Conservation (phyloP, 2,329 filamentous ascomycete species). For the Davidsoniella eucalypti region DNA sequence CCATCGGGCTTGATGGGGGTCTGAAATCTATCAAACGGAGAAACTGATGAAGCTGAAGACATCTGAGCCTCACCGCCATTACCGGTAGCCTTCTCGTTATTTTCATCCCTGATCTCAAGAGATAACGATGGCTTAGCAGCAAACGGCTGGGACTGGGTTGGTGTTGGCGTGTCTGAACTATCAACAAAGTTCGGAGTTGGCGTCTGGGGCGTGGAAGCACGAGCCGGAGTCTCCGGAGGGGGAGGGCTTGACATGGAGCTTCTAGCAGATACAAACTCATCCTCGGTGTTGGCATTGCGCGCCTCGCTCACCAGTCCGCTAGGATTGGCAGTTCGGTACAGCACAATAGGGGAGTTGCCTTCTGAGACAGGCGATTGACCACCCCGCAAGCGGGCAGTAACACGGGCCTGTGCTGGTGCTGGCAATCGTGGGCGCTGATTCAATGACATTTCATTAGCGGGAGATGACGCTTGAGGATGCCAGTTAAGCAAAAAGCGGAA, state of each 20-base stretch:
- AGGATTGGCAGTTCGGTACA: conserved; percentile 28
- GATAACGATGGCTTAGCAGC: background rate
- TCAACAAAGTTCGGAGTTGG: background rate
- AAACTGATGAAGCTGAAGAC: background rate
- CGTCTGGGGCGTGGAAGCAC: background rate
- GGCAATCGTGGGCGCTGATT: conserved; percentile 49
- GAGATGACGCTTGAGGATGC: conserved; percentile 23
- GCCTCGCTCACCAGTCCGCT: conserved; percentile 33
- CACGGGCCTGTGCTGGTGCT: conserved; percentile 47
- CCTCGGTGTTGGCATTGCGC: conserved; percentile 29
- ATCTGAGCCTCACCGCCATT: background rate
- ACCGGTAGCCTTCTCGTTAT: background rate
- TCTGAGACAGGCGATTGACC: conserved; percentile 23
- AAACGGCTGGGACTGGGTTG: background rate
- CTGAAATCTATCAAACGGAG: background rate
- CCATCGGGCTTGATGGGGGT: conserved; percentile 26
- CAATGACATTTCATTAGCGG: conserved; percentile 35
- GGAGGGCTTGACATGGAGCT: conserved; percentile 11
- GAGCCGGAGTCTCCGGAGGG: background rate
- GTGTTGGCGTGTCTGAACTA: conserved; percentile 1
- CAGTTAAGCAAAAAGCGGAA: conserved; percentile 64
- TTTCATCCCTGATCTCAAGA: background rate
- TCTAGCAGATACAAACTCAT: conserved; percentile 15
- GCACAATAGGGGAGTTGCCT: conserved; percentile 24
- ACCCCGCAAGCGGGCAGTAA: conserved; percentile 28